Evolutionary conservation across 768 basidiomycete species (phyloP).

Genomic region (Suillus paluster): DNA sequence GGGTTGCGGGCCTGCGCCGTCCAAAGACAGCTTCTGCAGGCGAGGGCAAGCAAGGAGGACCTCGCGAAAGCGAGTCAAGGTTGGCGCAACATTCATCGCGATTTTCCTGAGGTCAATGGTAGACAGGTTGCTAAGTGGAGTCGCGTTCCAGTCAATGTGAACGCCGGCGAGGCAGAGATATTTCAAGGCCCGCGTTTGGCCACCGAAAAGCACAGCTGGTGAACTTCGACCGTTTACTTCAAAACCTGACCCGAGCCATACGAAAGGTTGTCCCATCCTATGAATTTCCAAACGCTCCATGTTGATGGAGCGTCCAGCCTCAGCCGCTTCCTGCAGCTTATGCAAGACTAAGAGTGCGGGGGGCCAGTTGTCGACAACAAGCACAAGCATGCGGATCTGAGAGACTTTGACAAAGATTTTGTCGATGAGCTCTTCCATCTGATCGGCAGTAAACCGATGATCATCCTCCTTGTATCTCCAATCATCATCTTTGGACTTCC

Average conservation of each 20-base stretch:
- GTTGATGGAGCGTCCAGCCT: constrained; percentile 39
- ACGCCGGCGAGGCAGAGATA: constrained; percentile 62
- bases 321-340: constrained; percentile 45
- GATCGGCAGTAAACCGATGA: constrained; percentile 41
- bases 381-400: constrained; percentile 62
- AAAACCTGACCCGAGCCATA: constrained; percentile 49
- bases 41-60: constrained; percentile 54
- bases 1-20: constrained; percentile 61
- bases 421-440: constrained; percentile 55
- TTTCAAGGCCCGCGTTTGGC: constrained; percentile 46
- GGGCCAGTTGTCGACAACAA: constrained; percentile 61
- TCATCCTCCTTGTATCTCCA: constrained; percentile 24
- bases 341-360: constrained; percentile 55
- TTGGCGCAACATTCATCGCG: constrained; percentile 55
- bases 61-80: constrained; percentile 52
- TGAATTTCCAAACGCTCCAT: constrained; percentile 73
- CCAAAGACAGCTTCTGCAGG: constrained; percentile 59
- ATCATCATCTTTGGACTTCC: constrained; percentile 22
- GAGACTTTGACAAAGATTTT: constrained; percentile 54
- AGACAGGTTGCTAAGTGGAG: constrained; percentile 55
- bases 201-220: constrained; percentile 56
- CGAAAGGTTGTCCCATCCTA: constrained; percentile 52
- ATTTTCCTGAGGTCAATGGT: constrained; percentile 69
- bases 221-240: constrained; percentile 36
- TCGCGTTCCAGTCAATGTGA: constrained; percentile 60